A percentile compares a stretch with the other conserved stretches of the same genome.
These are phyloP conservation scores for Rosa chinensis DNA, from an alignment of 306 rosid species.

Conservation along the genomic window DNA sequence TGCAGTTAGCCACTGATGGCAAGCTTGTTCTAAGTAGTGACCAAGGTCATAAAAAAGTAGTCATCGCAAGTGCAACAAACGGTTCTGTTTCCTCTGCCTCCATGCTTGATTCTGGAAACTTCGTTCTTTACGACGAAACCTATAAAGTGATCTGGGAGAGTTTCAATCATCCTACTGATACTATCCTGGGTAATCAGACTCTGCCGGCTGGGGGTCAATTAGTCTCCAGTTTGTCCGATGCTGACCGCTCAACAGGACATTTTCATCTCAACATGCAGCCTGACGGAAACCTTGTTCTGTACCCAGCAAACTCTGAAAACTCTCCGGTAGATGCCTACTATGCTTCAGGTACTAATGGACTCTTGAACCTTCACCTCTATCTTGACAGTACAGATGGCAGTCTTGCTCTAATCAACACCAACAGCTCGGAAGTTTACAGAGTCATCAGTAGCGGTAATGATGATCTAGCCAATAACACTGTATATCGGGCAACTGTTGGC, in stretches of 20 bases:
- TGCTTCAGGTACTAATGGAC: background rate
- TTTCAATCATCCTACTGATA: conserved; percentile 20
- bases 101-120: conserved; percentile 27
- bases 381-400: background rate
- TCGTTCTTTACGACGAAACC: conserved; percentile 6
- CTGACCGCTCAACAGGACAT: conserved; percentile 15
- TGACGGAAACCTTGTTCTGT: conserved; percentile 31
- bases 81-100: conserved; percentile 15
- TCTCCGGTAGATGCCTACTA: background rate
- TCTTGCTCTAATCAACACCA: conserved; percentile 2
- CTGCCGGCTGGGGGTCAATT: background rate
- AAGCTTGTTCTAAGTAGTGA: background rate
- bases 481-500: conserved; percentile 17
- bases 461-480: no score
- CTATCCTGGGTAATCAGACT: conserved; percentile 12
- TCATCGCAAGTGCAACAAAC: background rate
- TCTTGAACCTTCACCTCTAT: background rate
- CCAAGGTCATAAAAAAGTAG: background rate
- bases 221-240: conserved; percentile 7
- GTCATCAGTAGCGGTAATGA: background rate
- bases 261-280: conserved; percentile 24
- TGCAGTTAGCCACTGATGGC: background rate
- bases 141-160: conserved; percentile 3
- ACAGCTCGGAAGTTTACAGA: accelerated
- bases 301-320: background rate